Conservation (phyloP, 2,329 filamentous ascomycete species). For the Didymella arachidicola region DNA sequence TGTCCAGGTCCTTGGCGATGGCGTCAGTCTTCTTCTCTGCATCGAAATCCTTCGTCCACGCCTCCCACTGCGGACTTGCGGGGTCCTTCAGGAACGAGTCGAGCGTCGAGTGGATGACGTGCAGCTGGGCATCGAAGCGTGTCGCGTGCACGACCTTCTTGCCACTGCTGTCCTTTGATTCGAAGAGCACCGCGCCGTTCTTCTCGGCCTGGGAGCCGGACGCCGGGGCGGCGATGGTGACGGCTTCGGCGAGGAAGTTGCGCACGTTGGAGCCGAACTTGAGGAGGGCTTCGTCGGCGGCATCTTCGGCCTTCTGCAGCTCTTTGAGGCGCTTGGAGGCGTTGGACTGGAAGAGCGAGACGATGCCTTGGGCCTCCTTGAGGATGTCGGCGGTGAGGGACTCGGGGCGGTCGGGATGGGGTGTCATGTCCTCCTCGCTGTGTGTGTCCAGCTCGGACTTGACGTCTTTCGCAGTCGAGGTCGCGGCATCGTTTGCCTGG, state of each 20-base stretch:
- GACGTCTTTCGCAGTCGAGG: slow-evolving; percentile 25
- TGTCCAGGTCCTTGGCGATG: slow-evolving; percentile 82
- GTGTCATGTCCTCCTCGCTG: slow-evolving; percentile 31
- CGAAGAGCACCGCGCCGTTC: slow-evolving; percentile 74
- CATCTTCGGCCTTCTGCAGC: slow-evolving; percentile 90
- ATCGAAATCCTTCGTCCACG: slow-evolving; percentile 78
- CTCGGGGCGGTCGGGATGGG: slow-evolving; percentile 53
- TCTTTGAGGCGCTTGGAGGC: slow-evolving; percentile 86
- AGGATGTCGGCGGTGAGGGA: slow-evolving; percentile 60
- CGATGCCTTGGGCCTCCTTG: slow-evolving; percentile 68
- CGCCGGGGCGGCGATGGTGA: slow-evolving; percentile 80
- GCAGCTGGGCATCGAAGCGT: slow-evolving; percentile 91
- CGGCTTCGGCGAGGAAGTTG: slow-evolving; percentile 88
- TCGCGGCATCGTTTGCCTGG: slow-evolving; percentile 31
- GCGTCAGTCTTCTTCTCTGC: slow-evolving; percentile 83
- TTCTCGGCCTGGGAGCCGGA: slow-evolving; percentile 57
- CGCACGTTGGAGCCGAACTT: slow-evolving; percentile 90
- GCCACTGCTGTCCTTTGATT: slow-evolving; percentile 87
- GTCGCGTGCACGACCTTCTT: slow-evolving; percentile 95
- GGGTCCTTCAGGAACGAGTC: slow-evolving; percentile 86
- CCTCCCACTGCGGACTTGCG: slow-evolving; percentile 73
- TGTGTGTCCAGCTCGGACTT: slow-evolving; percentile 27
- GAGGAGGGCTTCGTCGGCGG: slow-evolving; percentile 91
- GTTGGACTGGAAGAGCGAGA: slow-evolving; percentile 77
- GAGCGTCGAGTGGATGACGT: slow-evolving; percentile 87